phyloP scores from a whole-genome alignment of 2,329 filamentous ascomycete species.

The Periconia macrospinosa region DNA sequence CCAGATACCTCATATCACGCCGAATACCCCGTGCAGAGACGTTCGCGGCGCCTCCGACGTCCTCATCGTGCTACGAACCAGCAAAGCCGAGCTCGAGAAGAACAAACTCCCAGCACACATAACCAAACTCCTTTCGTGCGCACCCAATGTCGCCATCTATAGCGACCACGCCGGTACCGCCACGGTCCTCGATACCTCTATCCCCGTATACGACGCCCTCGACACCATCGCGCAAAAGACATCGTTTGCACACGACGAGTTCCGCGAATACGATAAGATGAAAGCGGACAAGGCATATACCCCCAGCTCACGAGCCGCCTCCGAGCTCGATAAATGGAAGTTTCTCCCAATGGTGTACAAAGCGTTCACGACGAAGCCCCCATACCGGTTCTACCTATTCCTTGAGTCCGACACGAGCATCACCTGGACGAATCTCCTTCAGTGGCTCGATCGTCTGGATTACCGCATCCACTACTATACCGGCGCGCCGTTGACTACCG shows the following conservation, averaged over 20 bases:
- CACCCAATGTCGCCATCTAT: conserved; percentile 59
- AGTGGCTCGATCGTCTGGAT: conserved; percentile 44
- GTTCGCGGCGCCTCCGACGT: conserved; percentile 50
- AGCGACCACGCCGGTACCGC: conserved; percentile 59
- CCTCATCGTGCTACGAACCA: conserved; percentile 61
- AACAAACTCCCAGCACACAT: conserved; percentile 59
- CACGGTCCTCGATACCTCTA: conserved; percentile 48
- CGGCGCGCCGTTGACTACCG: conserved; percentile 42
- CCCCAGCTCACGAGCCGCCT: conserved; percentile 47
- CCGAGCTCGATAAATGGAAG: conserved; percentile 61
- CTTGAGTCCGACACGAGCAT: conserved; percentile 40
- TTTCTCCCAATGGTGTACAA: conserved; percentile 59
- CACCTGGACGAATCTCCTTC: conserved; percentile 42
- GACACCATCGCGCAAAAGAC: conserved; percentile 40
- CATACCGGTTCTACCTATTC: conserved; percentile 35
- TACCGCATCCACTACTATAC: conserved; percentile 46
- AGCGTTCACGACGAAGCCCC: conserved; percentile 42
- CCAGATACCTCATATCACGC: conserved; percentile 10
- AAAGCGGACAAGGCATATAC: conserved; percentile 46
- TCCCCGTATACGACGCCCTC: conserved; percentile 55
- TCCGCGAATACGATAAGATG: conserved; percentile 55
- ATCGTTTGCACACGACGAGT: conserved; percentile 49
- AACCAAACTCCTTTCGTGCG: conserved; percentile 57
- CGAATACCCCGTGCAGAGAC: conserved; percentile 7
- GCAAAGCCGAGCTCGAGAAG: conserved; percentile 58